Evolutionary conservation across 352 stramenopile species (phyloP).

Genomic region (Pythium dissotocum): DNA sequence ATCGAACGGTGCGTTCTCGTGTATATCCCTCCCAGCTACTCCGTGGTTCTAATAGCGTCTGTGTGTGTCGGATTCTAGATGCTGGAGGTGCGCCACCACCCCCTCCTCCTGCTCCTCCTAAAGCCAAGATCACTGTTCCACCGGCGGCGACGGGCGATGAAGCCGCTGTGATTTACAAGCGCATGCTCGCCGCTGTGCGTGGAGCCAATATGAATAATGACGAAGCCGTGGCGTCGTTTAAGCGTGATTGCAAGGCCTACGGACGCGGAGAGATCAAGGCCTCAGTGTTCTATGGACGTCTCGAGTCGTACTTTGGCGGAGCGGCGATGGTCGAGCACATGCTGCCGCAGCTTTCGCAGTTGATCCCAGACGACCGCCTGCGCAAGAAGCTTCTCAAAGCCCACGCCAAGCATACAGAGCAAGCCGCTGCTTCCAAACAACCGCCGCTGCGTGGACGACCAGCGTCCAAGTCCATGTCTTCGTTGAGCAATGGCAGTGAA

Average conservation of each 20-base stretch:
- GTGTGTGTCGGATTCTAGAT: no score
- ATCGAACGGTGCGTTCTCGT: no score
- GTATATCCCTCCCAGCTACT: no score
- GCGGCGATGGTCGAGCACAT: constrained; percentile 80
- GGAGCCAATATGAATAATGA: constrained; percentile 73
- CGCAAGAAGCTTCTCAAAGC: constrained; percentile 73
- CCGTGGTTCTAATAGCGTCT: no score
- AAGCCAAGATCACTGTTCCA: constrained; percentile 44
- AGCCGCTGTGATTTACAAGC: constrained; percentile 76
- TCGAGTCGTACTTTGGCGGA: constrained; percentile 67
- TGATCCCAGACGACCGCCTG: constrained; percentile 79
- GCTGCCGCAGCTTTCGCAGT: constrained; percentile 69
- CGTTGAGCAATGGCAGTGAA: constrained; percentile 11
- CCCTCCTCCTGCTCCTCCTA: no score
- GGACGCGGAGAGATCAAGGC: constrained; percentile 67
- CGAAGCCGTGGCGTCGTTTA: constrained; percentile 71
- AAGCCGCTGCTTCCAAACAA: neutral
- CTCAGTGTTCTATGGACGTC: constrained; percentile 56
- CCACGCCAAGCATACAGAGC: constrained; percentile 38
- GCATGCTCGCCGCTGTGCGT: constrained; percentile 74
- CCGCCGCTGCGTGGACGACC: neutral
- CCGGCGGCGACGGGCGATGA: constrained; percentile 65
- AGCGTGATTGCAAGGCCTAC: constrained; percentile 77
- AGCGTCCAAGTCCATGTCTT: constrained; percentile 18
- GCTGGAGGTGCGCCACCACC: no score